These are phyloP conservation scores for Paramecium sonneborni DNA, from an alignment of 73 alveolate species.

Conservation along the genomic window DNA sequence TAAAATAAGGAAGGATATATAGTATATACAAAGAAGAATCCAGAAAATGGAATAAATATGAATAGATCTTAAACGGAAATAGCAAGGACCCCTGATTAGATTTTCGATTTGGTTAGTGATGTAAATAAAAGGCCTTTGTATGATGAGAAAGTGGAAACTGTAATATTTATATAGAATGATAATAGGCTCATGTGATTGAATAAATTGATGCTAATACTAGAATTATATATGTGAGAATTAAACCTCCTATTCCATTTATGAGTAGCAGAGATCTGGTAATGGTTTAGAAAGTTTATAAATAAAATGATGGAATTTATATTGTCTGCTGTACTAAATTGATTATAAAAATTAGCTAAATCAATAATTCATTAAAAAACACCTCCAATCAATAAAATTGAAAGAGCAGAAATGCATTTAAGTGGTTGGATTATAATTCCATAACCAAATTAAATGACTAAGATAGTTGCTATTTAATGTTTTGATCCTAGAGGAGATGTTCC, in stretches of 20 bases:
- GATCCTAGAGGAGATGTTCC: slow-evolving; percentile 57
- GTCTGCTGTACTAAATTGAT: background rate
- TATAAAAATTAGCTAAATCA: slow-evolving; percentile 10
- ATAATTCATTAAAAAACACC: slow-evolving; percentile 22
- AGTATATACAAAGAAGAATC: slow-evolving; percentile 45
- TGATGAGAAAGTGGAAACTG: slow-evolving; percentile 57
- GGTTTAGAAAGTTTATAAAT: slow-evolving; percentile 8
- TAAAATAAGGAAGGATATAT: slow-evolving; percentile 26
- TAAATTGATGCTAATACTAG: background rate
- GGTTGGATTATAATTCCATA: slow-evolving; percentile 38
- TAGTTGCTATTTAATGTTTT: slow-evolving; percentile 6
- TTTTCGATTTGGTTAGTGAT: slow-evolving; percentile 17
- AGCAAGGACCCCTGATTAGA: slow-evolving; percentile 6
- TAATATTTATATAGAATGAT: background rate
- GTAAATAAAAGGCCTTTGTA: slow-evolving; percentile 8
- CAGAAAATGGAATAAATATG: slow-evolving; percentile 51
- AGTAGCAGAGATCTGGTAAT: slow-evolving; percentile 41
- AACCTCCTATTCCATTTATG: slow-evolving; percentile 40
- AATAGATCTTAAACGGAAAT: slow-evolving; percentile 48
- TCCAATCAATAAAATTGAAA: slow-evolving; percentile 14
- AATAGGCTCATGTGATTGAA: slow-evolving; percentile 35
- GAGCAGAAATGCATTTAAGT: slow-evolving; percentile 51
- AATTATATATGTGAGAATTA: slow-evolving; percentile 19
- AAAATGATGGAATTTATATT: background rate
- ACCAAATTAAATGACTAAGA: slow-evolving; percentile 46